Evolutionary conservation across 345 rosid species (phyloP), one percentile per base, ranked within the genome.

Genomic region (Bruguiera parviflora): DNA sequence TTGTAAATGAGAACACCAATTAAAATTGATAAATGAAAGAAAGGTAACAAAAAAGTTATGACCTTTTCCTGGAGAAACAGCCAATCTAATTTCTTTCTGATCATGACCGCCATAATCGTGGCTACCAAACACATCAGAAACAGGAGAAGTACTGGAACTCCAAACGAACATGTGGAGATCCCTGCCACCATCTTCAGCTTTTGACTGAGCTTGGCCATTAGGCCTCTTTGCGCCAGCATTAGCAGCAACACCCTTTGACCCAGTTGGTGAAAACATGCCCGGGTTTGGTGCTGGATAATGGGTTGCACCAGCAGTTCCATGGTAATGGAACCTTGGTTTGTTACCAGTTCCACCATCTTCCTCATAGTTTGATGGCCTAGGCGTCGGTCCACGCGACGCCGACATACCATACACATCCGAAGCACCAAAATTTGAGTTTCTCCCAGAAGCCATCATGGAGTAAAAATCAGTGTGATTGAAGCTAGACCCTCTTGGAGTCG

Each of bases 91-190:
- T 24, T 95, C 99, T 37, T 91, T 94, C 15, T 79, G 80, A 51
- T 89, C 85, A 65, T 79, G 80, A 10, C 69, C 76, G 11, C 71
- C 84, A 46, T 79, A 75, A 6, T 85, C 89, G 65, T 80, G 80
- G 74, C 80, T 82, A 1, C 96, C 96, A 31, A 88, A 92, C 15
- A 92, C 98, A 43, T 95, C 99, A 0, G 99, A 92, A 3, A 90
- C 98, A 11, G 99, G 99, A 6, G 99, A 95, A 11, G 96, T 92
- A 53, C 92, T 95, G 2, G 96, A 90, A 73, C 99, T 95, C 99
- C 99, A 95, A 11, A 95, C 99, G 70, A 90, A 92, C 98, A 95
- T 92, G 37, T 87, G 99, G 51, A 95, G 91, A 78, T 95, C 99
- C 76, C 74, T 87, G 1, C 88, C 87, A 58, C 84, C 88, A 18